Evolutionary conservation across 139 green algal species (phyloP).

Genomic region (Tetradesmus obliquus): DNA sequence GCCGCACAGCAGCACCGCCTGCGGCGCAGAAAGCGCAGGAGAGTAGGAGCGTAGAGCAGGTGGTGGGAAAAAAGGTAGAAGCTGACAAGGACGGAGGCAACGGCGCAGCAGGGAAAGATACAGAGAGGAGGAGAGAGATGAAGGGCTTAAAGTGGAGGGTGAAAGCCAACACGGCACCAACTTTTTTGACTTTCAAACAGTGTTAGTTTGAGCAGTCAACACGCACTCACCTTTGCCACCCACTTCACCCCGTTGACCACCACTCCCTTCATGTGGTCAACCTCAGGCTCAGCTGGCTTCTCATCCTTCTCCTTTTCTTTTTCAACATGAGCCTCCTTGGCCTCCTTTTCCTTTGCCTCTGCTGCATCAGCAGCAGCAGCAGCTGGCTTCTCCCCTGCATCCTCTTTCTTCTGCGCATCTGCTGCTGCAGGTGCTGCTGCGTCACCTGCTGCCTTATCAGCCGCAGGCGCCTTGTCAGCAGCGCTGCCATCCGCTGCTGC

Average conservation of each 20-base stretch:
- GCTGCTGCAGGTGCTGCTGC: neutral
- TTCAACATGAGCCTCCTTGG: neutral
- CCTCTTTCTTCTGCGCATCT: neutral
- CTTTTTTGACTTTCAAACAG: no score
- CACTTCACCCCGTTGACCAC: conserved; percentile 44
- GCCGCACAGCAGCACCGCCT: conserved; percentile 72
- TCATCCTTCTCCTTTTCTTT: neutral
- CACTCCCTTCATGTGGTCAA: neutral
- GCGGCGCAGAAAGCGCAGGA: neutral
- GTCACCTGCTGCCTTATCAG: neutral
- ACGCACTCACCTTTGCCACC: conserved; percentile 48
- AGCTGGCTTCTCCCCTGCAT: neutral
- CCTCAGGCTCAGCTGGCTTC: neutral
- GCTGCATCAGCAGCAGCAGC: neutral
- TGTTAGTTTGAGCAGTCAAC: no score
- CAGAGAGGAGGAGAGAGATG: no score
- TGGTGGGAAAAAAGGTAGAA: no score
- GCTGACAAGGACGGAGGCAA: no score
- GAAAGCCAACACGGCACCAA: no score
- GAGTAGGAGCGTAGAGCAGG: neutral
- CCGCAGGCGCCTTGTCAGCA: neutral
- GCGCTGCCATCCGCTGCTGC: neutral
- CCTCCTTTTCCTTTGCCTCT: neutral
- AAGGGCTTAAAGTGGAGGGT: no score
- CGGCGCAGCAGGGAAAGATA: no score